Evolutionary conservation across 352 stramenopile species (phyloP).

Genomic region (Globisporangium carolinianum): DNA sequence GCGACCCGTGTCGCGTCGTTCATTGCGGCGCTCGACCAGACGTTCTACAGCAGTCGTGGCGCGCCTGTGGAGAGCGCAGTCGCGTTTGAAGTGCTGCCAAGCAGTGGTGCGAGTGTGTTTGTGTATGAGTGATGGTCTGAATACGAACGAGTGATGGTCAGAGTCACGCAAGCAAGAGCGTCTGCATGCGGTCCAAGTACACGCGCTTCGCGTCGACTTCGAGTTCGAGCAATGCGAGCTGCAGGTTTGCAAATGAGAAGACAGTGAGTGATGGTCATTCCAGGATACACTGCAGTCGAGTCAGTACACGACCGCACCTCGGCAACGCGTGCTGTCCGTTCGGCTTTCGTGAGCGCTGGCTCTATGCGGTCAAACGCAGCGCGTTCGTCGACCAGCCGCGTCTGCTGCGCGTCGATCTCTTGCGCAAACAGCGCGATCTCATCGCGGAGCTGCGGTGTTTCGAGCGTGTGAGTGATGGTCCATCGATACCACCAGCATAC

Average conservation of each 20-base stretch:
- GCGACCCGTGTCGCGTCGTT: too few species aligned
- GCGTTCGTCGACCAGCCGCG: conserved; percentile 23
- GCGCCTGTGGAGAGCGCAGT: too few species aligned
- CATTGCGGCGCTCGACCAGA: too few species aligned
- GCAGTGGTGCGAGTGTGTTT: too few species aligned
- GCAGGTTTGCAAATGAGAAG: not conserved
- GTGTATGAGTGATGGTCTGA: too few species aligned
- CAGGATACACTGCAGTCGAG: not conserved
- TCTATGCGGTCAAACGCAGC: conserved; percentile 43
- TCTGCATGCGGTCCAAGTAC: conserved; percentile 54
- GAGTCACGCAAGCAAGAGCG: conserved; percentile 24
- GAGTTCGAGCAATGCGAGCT: conserved; percentile 63
- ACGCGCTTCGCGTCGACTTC: conserved; percentile 64
- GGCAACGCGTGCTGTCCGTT: conserved; percentile 39
- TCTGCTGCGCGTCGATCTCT: conserved; percentile 40
- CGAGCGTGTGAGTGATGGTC: not conserved
- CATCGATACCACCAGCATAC: not conserved
- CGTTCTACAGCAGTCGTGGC: too few species aligned
- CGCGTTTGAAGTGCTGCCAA: too few species aligned
- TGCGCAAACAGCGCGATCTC: conserved; percentile 53
- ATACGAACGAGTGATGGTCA: too few species aligned
- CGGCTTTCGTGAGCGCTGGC: conserved; percentile 33
- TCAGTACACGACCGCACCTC: conserved; percentile 29
- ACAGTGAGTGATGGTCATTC: not conserved
- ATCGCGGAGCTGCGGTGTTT: conserved; percentile 28